Percentiles rank a stretch among this genome's conserved stretches.
These are phyloP conservation scores for Microsporum canis DNA, from an alignment of 2,329 filamentous ascomycete genomes.

Conservation along the genomic window DNA sequence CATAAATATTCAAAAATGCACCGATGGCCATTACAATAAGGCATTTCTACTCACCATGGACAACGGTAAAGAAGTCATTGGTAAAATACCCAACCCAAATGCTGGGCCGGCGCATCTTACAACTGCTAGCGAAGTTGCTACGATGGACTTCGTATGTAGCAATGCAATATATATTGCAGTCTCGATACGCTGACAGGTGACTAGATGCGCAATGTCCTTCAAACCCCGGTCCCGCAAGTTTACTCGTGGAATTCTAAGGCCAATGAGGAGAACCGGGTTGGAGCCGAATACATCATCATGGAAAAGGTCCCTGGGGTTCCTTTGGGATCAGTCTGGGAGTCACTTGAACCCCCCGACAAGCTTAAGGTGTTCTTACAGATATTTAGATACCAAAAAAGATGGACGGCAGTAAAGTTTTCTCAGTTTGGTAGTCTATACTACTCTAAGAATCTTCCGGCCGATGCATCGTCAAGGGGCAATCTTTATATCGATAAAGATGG, in stretches of 20 bases:
- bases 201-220: background rate
- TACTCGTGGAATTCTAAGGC: conserved; percentile 9
- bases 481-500: background rate
- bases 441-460: conserved; percentile 3
- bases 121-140: conserved; percentile 29
- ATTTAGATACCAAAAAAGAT: conserved; percentile 22
- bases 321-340: conserved; percentile 21
- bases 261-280: conserved; percentile 14
- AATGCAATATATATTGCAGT: no score
- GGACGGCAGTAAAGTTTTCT: conserved; percentile 22
- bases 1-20: conserved; percentile 24
- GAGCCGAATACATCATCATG: conserved; percentile 21
- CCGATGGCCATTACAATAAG: conserved; percentile 21
- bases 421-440: conserved; percentile 22
- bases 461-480: conserved; percentile 6
- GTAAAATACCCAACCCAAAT: conserved; percentile 16
- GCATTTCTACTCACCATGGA: conserved; percentile 22
- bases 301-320: conserved; percentile 22
- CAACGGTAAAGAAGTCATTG: conserved; percentile 13
- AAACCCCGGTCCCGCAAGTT: conserved; percentile 6
- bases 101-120: conserved; percentile 13
- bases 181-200: background rate
- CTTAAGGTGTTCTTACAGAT: conserved; percentile 21
- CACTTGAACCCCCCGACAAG: conserved; percentile 17
- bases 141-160: conserved; percentile 22